Evolutionary conservation across 805 yeast species (phyloP).

Genomic region (Ogataea dorogensis): DNA sequence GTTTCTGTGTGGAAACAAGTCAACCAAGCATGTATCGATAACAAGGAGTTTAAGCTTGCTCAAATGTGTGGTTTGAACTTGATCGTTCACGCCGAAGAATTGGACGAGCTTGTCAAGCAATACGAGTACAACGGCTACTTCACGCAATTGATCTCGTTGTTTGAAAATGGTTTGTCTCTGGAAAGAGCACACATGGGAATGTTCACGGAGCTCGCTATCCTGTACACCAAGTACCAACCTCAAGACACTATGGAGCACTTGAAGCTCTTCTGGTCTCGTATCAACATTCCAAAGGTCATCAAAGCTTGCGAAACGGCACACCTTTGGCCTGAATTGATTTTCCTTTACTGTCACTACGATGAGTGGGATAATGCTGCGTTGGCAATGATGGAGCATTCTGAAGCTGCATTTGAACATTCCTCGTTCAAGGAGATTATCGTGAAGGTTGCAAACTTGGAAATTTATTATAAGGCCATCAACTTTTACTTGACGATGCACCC

Average conservation of each 20-base stretch:
- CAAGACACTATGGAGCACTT: conserved; percentile 92
- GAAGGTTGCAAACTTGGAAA: conserved; percentile 93
- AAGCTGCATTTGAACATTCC: conserved; percentile 88
- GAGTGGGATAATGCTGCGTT: conserved; percentile 99
- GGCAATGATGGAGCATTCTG: conserved; percentile 92
- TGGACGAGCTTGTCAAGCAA: conserved; percentile 80
- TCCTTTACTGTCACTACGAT: conserved; percentile 96
- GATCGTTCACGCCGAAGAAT: conserved; percentile 96
- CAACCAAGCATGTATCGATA: conserved; percentile 92
- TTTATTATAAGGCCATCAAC: conserved; percentile 94
- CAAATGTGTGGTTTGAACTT: conserved; percentile 98
- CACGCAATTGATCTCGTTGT: conserved; percentile 84
- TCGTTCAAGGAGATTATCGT: conserved; percentile 93
- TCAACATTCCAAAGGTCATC: conserved; percentile 95
- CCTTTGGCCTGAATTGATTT: conserved; percentile 93
- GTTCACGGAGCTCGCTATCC: conserved; percentile 93
- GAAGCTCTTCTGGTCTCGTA: conserved; percentile 96
- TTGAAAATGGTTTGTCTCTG: conserved; percentile 92
- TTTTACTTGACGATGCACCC: conserved; percentile 94
- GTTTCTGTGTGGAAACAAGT: conserved; percentile 96
- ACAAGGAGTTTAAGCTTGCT: conserved; percentile 92
- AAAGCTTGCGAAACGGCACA: conserved; percentile 92
- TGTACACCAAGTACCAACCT: conserved; percentile 89
- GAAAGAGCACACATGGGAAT: conserved; percentile 99
- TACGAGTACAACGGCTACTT: conserved; percentile 91